A percentile compares a stretch with the other conserved stretches of the same genome.
These are phyloP conservation scores for Ramularia collo-cygni DNA, from an alignment of 2,329 filamentous ascomycete species.

Conservation along the genomic window DNA sequence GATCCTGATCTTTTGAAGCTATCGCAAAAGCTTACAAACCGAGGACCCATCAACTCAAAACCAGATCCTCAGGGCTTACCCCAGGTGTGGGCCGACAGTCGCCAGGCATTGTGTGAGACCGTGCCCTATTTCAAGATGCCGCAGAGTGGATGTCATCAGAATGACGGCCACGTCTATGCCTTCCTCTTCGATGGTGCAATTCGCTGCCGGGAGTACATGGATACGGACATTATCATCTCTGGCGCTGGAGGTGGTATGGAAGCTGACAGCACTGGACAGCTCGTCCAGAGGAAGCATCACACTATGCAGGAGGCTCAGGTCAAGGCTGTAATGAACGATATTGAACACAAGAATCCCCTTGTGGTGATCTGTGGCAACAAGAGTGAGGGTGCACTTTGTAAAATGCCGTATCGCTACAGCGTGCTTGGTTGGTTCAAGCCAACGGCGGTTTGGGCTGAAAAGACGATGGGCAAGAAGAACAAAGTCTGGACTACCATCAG, in stretches of 20 bases:
- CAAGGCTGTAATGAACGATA: constrained; percentile 41
- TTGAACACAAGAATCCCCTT: constrained; percentile 44
- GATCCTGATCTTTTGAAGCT: constrained; percentile 15
- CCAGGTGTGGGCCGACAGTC: constrained; percentile 50
- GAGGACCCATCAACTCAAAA: constrained; percentile 23
- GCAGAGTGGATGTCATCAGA: constrained; percentile 53
- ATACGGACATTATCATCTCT: constrained; percentile 56
- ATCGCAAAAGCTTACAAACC: constrained; percentile 21
- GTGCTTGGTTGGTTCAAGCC: constrained; percentile 64
- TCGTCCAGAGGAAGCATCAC: constrained; percentile 44
- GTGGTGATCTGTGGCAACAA: constrained; percentile 45
- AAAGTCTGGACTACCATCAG: constrained; percentile 41
- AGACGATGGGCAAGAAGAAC: constrained; percentile 31
- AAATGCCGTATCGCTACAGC: constrained; percentile 53
- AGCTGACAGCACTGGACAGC: constrained; percentile 40
- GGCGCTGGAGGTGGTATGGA: constrained; percentile 51
- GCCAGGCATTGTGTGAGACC: constrained; percentile 58
- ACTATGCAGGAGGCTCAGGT: constrained; percentile 32
- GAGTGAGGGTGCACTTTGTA: constrained; percentile 43
- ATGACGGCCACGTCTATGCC: constrained; percentile 44
- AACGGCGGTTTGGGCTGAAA: constrained; percentile 63
- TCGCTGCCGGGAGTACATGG: constrained; percentile 49
- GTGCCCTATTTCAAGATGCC: constrained; percentile 56
- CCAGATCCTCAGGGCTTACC: constrained; percentile 35
- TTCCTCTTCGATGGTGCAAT: constrained; percentile 55